Conservation (phyloP, 805 yeast species). For the Ogataea allantospora region DNA sequence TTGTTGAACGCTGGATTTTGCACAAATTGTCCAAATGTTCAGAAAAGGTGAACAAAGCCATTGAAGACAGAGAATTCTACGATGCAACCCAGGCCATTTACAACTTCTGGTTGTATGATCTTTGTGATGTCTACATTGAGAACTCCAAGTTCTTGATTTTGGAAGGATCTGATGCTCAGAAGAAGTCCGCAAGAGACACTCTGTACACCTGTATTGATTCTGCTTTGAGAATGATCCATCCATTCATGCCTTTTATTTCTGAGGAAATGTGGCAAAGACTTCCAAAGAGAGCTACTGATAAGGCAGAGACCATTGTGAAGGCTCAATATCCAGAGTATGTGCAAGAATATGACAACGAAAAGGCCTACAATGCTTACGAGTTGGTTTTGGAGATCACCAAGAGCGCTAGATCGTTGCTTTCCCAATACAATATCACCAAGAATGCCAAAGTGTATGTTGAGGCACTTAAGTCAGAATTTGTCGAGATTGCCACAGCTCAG, state of each 20-base stretch:
- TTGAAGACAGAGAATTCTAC: conserved; percentile 86
- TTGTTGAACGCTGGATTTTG: conserved; percentile 96
- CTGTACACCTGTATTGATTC: conserved; percentile 89
- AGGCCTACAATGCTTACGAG: conserved; percentile 75
- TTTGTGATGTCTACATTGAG: conserved; percentile 98
- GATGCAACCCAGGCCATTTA: conserved; percentile 84
- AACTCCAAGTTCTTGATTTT: conserved; percentile 89
- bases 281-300: conserved; percentile 79
- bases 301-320: conserved; percentile 66
- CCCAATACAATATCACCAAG: conserved; percentile 87
- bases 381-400: conserved; percentile 82
- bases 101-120: conserved; percentile 90
- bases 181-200: conserved; percentile 89
- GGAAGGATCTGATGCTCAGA: conserved; percentile 85
- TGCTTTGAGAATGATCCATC: conserved; percentile 89
- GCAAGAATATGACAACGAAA: conserved; percentile 57
- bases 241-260: conserved; percentile 96
- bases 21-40: conserved; percentile 77
- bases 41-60: conserved; percentile 56
- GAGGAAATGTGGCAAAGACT: conserved; percentile 99
- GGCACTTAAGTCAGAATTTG: conserved; percentile 47
- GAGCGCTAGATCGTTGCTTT: conserved; percentile 85
- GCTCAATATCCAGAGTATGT: conserved; percentile 76
- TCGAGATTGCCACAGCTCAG: conserved; percentile 62
- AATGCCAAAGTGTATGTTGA: conserved; percentile 85